A percentile compares a stretch with the other conserved stretches of the same genome.
Evolutionary conservation across 495 filamentous ascomycete species (phyloP).

Genomic region (Hypoxylon lenormandii): DNA sequence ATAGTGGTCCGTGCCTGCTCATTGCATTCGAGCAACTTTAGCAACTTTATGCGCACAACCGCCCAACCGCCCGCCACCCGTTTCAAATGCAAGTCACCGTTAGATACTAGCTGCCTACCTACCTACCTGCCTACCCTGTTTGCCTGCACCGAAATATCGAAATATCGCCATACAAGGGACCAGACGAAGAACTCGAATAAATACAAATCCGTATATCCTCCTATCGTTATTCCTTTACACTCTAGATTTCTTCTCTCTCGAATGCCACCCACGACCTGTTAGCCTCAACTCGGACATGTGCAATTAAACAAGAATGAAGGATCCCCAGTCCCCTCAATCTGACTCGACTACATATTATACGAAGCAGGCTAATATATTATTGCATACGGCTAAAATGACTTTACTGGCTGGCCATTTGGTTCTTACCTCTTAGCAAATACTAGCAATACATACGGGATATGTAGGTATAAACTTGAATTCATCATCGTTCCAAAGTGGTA

Average conservation of each 20-base stretch:
- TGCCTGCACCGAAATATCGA: neutral
- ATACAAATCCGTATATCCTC: neutral
- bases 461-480: too few relatives aligned
- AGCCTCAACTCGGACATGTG: neutral
- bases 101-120: neutral
- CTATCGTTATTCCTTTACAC: constrained; percentile 13
- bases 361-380: constrained; percentile 15
- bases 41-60: constrained; percentile 41
- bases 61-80: constrained; percentile 1
- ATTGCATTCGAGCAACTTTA: constrained; percentile 56
- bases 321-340: constrained; percentile 15
- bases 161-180: constrained; percentile 13
- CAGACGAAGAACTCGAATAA: neutral
- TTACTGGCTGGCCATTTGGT: neutral
- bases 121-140: neutral
- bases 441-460: too few relatives aligned
- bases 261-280: neutral
- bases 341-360: constrained; percentile 1
- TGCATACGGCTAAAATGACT: constrained; percentile 28
- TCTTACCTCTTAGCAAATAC: too few relatives aligned
- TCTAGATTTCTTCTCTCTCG: neutral
- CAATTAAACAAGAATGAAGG: constrained; percentile 26
- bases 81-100: constrained; percentile 35
- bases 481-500: too few relatives aligned
- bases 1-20: constrained; percentile 43